Percentiles rank a stretch among this genome's conserved stretches.
These are phyloP conservation scores for Alternaria atra DNA, from an alignment of 2,329 filamentous ascomycete genomes.

Conservation along the genomic window DNA sequence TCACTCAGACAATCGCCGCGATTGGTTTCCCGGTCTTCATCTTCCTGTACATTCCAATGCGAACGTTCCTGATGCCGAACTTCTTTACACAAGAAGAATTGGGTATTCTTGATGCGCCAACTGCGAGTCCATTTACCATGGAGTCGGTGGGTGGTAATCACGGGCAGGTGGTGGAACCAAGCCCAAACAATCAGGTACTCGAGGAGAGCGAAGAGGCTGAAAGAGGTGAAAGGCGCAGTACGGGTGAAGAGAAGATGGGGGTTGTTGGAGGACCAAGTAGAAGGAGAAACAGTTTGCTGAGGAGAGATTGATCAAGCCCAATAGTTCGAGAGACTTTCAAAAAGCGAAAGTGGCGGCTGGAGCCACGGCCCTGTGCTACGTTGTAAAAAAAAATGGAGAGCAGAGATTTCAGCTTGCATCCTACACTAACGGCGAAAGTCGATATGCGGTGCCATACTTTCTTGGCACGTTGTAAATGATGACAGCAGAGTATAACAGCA, in stretches of 20 bases:
- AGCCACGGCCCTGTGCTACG: not conserved
- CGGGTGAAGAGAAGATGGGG: constrained; percentile 10
- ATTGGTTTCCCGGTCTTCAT: constrained; percentile 69
- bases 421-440: not conserved
- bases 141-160: constrained; percentile 62
- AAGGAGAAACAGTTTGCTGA: constrained; percentile 2
- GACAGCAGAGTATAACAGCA: not conserved
- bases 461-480: not conserved
- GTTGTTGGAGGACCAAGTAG: constrained; percentile 8
- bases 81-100: constrained; percentile 62
- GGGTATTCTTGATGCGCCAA: constrained; percentile 62
- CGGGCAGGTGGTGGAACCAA: constrained; percentile 29
- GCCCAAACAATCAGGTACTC: constrained; percentile 12
- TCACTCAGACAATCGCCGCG: constrained; percentile 68
- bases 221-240: constrained; percentile 13
- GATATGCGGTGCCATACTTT: not conserved
- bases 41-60: constrained; percentile 63
- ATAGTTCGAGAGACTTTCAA: not conserved
- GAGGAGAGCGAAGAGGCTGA: constrained; percentile 42
- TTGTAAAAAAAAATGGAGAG: not conserved
- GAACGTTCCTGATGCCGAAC: constrained; percentile 60
- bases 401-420: not conserved
- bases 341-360: not conserved
- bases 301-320: not conserved
- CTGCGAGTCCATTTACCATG: constrained; percentile 63